A percentile compares a stretch with the other conserved stretches of the same genome.
Evolutionary conservation across 257 asterid species (phyloP).

Genomic region (Capsicum baccatum): DNA sequence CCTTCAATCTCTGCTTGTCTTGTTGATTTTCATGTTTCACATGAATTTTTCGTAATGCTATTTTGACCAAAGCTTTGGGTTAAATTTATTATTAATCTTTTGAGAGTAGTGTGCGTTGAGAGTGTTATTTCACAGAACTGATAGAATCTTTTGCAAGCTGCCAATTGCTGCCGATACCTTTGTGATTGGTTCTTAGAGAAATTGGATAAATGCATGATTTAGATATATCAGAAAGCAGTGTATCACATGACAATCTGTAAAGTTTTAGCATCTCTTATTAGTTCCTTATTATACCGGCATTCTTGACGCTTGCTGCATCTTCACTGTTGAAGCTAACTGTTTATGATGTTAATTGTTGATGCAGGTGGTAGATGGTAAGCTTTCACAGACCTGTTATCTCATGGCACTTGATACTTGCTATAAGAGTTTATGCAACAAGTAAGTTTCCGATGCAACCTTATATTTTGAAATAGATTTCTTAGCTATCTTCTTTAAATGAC

Average conservation of each 20-base stretch:
- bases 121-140: neutral
- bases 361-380: slow-evolving; percentile 99
- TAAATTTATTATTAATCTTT: neutral
- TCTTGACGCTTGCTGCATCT: neutral
- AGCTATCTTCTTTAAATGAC: neutral
- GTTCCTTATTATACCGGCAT: neutral
- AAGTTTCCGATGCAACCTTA: slow-evolving; percentile 34
- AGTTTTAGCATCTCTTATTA: slow-evolving; percentile 7
- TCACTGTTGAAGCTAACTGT: slow-evolving; percentile 18
- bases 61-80: neutral
- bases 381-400: slow-evolving; percentile 97
- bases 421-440: slow-evolving; percentile 80
- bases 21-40: slow-evolving; percentile 23
- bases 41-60: slow-evolving; percentile 23
- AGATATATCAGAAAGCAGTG: neutral
- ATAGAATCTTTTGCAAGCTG: neutral
- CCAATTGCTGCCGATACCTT: neutral
- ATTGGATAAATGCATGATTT: neutral
- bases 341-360: slow-evolving; percentile 16
- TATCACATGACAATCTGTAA: neutral
- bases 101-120: neutral
- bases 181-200: neutral
- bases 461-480: slow-evolving; percentile 6
- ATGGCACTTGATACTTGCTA: slow-evolving; percentile 98
- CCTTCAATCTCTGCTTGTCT: slow-evolving; percentile 29